A percentile compares a stretch with the other conserved stretches of the same genome.
These are phyloP conservation scores for Rhodotorula sp. DNA, from an alignment of 1,284 basidiomycete species.

Conservation along the genomic window DNA sequence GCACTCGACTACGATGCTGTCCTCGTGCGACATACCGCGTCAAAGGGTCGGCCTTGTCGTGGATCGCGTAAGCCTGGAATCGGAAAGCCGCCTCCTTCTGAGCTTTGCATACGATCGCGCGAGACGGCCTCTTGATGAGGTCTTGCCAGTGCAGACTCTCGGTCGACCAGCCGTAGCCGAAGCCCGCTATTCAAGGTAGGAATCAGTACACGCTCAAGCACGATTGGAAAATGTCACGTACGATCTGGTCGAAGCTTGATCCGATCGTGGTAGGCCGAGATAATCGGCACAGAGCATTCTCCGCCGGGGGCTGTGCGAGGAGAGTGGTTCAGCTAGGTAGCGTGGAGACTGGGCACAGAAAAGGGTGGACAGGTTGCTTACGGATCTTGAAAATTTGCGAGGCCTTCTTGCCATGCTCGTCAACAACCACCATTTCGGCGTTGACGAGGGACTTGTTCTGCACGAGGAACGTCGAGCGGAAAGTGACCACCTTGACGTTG, in stretches of 20 bases:
- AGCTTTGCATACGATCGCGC: constrained; percentile 83
- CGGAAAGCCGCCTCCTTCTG: constrained; percentile 89
- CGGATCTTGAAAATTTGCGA: constrained; percentile 81
- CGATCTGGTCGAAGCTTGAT: constrained; percentile 90
- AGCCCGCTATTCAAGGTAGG: constrained; percentile 64
- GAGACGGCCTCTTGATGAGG: constrained; percentile 69
- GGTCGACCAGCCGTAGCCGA: constrained; percentile 89
- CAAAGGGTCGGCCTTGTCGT: constrained; percentile 65
- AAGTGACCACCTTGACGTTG: constrained; percentile 92
- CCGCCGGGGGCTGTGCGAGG: constrained; percentile 69
- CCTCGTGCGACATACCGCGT: constrained; percentile 55
- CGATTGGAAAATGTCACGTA: constrained; percentile 52
- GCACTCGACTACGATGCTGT: too few species aligned
- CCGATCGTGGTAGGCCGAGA: constrained; percentile 78
- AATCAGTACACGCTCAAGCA: not conserved
- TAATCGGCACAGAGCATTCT: constrained; percentile 85
- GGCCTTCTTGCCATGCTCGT: constrained; percentile 73
- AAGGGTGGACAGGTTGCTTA: constrained; percentile 49
- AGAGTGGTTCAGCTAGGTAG: not conserved
- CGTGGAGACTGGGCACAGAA: constrained; percentile 7
- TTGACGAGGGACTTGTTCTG: constrained; percentile 92
- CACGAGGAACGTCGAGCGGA: constrained; percentile 89
- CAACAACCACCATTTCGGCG: constrained; percentile 85
- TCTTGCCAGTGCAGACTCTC: constrained; percentile 87
- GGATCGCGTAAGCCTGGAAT: constrained; percentile 89